Evolutionary conservation across 495 filamentous ascomycete species (phyloP).

Genomic region (Penicillium chermesinum): DNA sequence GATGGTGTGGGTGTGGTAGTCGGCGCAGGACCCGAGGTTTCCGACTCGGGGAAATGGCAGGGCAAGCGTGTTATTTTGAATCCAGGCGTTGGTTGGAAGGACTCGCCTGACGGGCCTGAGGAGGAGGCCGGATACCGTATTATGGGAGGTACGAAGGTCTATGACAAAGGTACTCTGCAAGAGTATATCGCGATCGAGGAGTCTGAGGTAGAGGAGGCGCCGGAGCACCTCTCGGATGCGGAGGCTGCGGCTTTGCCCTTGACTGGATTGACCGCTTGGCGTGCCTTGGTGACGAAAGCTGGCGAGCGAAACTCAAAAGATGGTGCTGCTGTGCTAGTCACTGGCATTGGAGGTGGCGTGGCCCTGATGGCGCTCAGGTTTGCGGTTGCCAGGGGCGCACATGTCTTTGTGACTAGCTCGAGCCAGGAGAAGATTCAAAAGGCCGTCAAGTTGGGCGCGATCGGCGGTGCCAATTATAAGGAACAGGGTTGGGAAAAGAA

Average conservation of each 20-base stretch:
- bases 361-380: conserved; percentile 67
- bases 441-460: conserved; percentile 60
- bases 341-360: conserved; percentile 78
- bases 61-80: conserved; percentile 69
- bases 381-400: conserved; percentile 57
- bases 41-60: conserved; percentile 43
- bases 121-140: conserved; percentile 56
- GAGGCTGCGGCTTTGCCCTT: conserved; percentile 81
- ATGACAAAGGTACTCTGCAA: conserved; percentile 61
- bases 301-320: conserved; percentile 47
- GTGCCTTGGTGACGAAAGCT: conserved; percentile 71
- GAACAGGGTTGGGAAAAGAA: conserved; percentile 64
- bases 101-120: conserved; percentile 68
- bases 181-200: conserved; percentile 66
- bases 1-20: conserved; percentile 76
- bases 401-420: conserved; percentile 66
- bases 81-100: conserved; percentile 70
- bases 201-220: conserved; percentile 67
- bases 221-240: conserved; percentile 59
- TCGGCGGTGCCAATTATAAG: conserved; percentile 64
- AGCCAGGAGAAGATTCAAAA: conserved; percentile 59
- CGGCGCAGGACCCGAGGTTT: conserved; percentile 49
- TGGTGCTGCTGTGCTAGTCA: conserved; percentile 64
- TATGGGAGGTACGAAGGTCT: conserved; percentile 62
- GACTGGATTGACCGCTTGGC: conserved; percentile 81